Base-by-base conservation (phyloP, 805 yeast species). In the Hanseniaspora nectarophila region DNA sequence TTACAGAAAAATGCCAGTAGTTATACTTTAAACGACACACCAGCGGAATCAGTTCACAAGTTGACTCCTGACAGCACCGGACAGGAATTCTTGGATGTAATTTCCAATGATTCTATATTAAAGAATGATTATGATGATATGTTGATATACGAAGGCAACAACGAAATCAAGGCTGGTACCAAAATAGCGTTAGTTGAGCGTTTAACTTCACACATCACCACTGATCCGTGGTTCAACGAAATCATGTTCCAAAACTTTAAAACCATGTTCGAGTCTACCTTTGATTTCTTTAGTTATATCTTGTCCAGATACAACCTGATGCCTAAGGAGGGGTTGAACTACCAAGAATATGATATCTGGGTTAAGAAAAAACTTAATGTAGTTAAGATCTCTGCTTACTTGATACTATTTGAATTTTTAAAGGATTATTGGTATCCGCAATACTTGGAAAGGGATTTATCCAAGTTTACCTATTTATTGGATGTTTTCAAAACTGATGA, bases 251-350 rank as follows among this genome's bases (percentile, higher is more conserved):
- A 79, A n/a, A 80, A 94, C 0, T 85, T 87, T 65, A 71, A 82
- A 34, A 78, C 89, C 32, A 84, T 88, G 63, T 75, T 82, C 69
- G 23, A 32, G 15, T 73, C 82, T 3, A 74, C 92, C 1, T 65
- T 73, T 9, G 83, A 81, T 49, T 69, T 89, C 34, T 68, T 85
- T 40, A 72, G 73, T 38, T 62, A 76, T 40, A 67, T 86, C 58
- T 74, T 84, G 31, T 73, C 74, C 37, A 71, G 94, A 52, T 90
- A 81, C 65, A 74, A 80, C 52, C 67, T 78, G 15, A 77, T 77
- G 56, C 92, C 95, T 21, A 96, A 96, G 0, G 95, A 85, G 60
- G 95, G 94, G 0, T 67, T 90, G 55, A 78, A 85, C 54, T 85
- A 79, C 61, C 94, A 83, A 56, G 95, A 86, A 60, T 85, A 84